A percentile compares a stretch with the other conserved stretches of the same genome.
These are phyloP conservation scores for Fistulifera pelliculosa DNA, from an alignment of 108 stramenopile species.

Conservation along the genomic window DNA sequence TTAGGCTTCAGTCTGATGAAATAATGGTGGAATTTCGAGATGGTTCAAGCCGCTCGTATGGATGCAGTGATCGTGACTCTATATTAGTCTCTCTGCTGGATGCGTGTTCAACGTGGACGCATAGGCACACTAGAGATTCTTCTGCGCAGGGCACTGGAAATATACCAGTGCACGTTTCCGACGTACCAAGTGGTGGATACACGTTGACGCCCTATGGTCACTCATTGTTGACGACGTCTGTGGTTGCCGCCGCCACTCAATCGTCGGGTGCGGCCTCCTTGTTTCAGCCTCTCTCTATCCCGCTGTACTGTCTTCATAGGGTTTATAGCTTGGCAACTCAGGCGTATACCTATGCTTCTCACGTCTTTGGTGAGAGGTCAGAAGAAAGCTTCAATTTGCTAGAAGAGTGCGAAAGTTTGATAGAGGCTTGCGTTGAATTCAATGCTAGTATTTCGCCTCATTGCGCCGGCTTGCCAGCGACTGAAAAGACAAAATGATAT, in stretches of 20 bases:
- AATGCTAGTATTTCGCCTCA: constrained; percentile 51
- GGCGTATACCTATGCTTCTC: constrained; percentile 36
- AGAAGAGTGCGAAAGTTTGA: constrained; percentile 30
- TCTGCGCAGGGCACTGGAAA: too few species aligned
- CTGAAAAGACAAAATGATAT: constrained; percentile 37
- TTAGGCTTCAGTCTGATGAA: constrained; percentile 27
- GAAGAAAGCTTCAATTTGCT: constrained; percentile 24
- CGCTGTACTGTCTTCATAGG: constrained; percentile 43
- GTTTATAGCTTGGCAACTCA: constrained; percentile 39
- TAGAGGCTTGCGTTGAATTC: constrained; percentile 53
- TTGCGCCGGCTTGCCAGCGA: constrained; percentile 27
- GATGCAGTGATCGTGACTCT: constrained; percentile 22
- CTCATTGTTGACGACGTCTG: constrained; percentile 1
- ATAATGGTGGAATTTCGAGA: constrained; percentile 33
- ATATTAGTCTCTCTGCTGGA: constrained; percentile 50
- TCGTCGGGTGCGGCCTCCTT: constrained; percentile 3
- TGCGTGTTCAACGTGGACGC: constrained; percentile 28
- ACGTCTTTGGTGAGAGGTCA: constrained; percentile 14
- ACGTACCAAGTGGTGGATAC: constrained; percentile 32
- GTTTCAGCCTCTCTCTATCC: constrained; percentile 44
- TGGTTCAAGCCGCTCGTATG: constrained; percentile 21
- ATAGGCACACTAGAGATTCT: constrained; percentile 9
- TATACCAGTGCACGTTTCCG: constrained; percentile 28
- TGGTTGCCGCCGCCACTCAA: background rate
- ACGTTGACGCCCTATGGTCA: constrained; percentile 22